Conservation (phyloP, 768 basidiomycete genomes). For the Russula compacta region DNA sequence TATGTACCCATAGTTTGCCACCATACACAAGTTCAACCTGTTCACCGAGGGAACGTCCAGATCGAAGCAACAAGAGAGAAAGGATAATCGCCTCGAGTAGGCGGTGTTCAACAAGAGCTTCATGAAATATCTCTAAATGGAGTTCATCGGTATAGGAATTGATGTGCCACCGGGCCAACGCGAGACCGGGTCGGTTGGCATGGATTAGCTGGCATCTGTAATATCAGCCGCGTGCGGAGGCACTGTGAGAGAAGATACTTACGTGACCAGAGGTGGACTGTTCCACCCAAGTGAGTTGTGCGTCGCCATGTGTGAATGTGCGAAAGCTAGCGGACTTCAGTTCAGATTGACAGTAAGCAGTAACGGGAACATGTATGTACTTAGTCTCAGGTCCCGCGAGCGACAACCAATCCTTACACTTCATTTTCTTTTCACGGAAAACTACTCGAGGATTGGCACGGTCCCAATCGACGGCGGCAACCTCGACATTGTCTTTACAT, state of each 20-base stretch:
- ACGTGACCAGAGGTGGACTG: conserved; percentile 3
- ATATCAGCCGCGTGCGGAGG: neutral
- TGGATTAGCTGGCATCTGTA: neutral
- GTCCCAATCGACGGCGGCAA: conserved; percentile 12
- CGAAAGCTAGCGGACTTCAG: neutral
- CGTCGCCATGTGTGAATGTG: conserved; percentile 1
- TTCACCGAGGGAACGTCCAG: conserved; percentile 7
- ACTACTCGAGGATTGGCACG: conserved; percentile 9
- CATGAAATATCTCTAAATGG: conserved; percentile 7
- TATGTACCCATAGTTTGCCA: too few species aligned
- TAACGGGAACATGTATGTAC: neutral
- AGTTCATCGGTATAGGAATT: conserved; percentile 1
- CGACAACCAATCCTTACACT: conserved; percentile 13
- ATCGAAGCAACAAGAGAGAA: conserved; percentile 2
- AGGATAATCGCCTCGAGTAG: conserved; percentile 11
- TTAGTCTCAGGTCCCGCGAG: conserved; percentile 10
- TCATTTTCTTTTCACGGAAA: conserved; percentile 7
- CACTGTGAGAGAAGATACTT: neutral
- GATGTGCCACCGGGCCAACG: conserved; percentile 10
- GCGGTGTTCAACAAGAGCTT: conserved; percentile 2
- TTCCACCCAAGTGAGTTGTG: conserved; percentile 4
- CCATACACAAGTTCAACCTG: too few species aligned
- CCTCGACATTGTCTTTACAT: neutral
- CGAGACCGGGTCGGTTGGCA: conserved; percentile 9
- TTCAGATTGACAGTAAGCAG: neutral